Percentiles rank a stretch among this genome's conserved stretches.
phyloP scores from a whole-genome alignment of 139 green algal species.

The Chlorella ohadii region DNA sequence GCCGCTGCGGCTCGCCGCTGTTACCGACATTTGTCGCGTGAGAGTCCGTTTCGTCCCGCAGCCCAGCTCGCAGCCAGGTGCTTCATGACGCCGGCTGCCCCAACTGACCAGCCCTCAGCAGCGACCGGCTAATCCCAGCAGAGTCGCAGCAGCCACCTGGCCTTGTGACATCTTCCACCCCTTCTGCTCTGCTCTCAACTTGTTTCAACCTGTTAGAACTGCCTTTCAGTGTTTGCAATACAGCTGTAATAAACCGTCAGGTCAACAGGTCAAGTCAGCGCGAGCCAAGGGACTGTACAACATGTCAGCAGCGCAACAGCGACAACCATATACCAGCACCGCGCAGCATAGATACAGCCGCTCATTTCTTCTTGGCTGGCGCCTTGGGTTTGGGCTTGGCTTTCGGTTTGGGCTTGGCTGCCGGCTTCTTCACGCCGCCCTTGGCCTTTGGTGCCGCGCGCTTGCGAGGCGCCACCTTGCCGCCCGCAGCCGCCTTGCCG shows the following conservation, averaged over 20 bases:
- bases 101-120: not conserved
- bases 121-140: not conserved
- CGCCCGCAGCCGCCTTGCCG: not conserved
- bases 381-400: constrained; percentile 32
- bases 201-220: no score
- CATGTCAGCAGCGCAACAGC: not conserved
- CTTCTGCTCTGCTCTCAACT: not conserved
- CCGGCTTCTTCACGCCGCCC: constrained; percentile 26
- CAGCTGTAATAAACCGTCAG: no score
- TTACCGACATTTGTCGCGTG: no score
- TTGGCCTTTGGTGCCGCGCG: constrained; percentile 17
- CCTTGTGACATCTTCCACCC: not conserved
- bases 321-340: not conserved
- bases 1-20: no score
- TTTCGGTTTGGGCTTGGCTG: not conserved
- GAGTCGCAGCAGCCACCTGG: not conserved
- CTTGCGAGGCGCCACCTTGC: constrained; percentile 2
- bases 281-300: not conserved
- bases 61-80: not conserved
- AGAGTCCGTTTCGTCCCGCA: no score
- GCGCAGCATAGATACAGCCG: no score
- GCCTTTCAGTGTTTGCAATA: no score
- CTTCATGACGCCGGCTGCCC: not conserved
- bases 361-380: constrained; percentile 2
- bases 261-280: no score